Conservation (phyloP, 352 stramenopile species). For the Elongisporangium prolatum region DNA sequence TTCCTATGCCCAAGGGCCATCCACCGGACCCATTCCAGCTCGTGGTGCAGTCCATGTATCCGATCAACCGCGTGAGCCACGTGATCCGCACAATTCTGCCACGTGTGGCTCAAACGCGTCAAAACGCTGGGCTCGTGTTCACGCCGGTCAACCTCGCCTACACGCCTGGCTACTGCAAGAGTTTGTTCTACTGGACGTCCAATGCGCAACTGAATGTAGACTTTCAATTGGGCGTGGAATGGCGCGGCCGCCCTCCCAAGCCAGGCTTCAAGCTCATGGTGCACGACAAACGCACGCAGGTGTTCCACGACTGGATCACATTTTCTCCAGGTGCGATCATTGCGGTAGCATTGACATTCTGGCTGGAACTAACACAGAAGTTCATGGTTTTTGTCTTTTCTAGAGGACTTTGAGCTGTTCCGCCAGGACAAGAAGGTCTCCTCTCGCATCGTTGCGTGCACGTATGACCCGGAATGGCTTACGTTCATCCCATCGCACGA, state of each 20-base stretch:
- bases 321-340: constrained; percentile 50
- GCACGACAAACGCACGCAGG: constrained; percentile 78
- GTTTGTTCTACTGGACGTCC: constrained; percentile 70
- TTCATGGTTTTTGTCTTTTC: constrained; percentile 1
- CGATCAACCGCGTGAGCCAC: constrained; percentile 65
- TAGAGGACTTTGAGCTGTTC: constrained; percentile 77
- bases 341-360: too few species aligned
- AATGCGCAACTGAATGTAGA: constrained; percentile 47
- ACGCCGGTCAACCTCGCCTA: constrained; percentile 76
- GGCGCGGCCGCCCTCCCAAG: constrained; percentile 67
- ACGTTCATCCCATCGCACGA: constrained; percentile 84
- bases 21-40: constrained; percentile 78
- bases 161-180: constrained; percentile 71
- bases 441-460: constrained; percentile 77
- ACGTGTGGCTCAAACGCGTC: constrained; percentile 64
- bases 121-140: constrained; percentile 76
- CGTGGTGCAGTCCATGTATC: constrained; percentile 83
- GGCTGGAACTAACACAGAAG: too few species aligned
- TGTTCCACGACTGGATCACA: constrained; percentile 88
- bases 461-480: constrained; percentile 76
- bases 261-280: constrained; percentile 82
- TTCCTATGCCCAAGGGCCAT: constrained; percentile 69
- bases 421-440: constrained; percentile 79
- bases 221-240: constrained; percentile 82
- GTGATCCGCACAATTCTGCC: constrained; percentile 76